Evolutionary conservation across 306 rosid species (phyloP), one percentile per base, ranked within the genome.

Genomic region (Cucumis cinereus): DNA sequence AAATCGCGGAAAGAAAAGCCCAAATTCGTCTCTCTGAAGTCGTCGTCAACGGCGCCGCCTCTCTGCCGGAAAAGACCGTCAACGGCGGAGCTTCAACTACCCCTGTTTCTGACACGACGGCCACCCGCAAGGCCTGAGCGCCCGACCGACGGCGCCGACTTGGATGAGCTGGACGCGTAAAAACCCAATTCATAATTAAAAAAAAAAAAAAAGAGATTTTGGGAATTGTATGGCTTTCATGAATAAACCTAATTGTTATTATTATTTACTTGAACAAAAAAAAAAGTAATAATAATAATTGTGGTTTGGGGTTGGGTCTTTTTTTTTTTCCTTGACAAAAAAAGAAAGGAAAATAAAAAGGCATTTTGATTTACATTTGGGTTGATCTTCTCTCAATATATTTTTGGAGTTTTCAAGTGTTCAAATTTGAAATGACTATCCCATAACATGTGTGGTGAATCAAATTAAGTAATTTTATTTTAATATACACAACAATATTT

Each of bases 1-100:
- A 77, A 43, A 76, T 92, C 9, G 96, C 90, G 1, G 92, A 80
- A 12, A 86, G 95, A 82, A 78, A 75, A 11, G 61, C 58, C 17
- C 75, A 75, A 26, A 82, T 83, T 63, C 54, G 80, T 30, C 30
- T 84, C 72, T 73, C 94, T 0, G 84, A 82, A 58, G 86, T 87
- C 17, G 84, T 70, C 41, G 78, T 83, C 79, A 50, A 15, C 14
- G 69, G 26, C 17, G 55, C 7, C 17, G 49, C 5, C 64, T 35
- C 13, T 35, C 52, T 10, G 15, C 22, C 54, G 22, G 53, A 40
- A 4, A 55, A 54, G 33, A 1, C 50, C 5, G 17, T 50, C 9
- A 24, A 8, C 6, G 41, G 61, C 19, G 56, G 40, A 22, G 33
- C 20, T 8, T 6, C 20, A 19, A 50, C 22, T 3, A 6, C 20